phyloP scores from a whole-genome alignment of 345 rosid genomes.

The Hirschfeldia incana region DNA sequence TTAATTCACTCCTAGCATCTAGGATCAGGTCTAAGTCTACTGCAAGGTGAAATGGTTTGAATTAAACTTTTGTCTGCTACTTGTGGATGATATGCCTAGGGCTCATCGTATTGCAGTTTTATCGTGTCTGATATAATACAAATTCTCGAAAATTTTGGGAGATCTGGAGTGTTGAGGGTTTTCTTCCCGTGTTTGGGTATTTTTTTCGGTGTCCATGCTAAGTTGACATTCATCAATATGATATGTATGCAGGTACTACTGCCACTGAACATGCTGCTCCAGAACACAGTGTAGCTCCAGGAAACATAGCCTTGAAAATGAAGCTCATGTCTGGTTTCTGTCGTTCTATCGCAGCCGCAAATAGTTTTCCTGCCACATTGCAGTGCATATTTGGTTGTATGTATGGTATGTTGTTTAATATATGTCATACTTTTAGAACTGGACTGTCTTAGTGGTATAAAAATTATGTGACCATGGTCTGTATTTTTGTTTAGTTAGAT shows the following conservation, averaged over 20 bases:
- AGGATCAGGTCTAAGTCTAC: constrained; percentile 15
- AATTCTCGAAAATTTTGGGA: neutral
- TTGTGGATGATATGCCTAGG: constrained; percentile 9
- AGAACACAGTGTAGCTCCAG: constrained; percentile 73
- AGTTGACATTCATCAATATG: constrained; percentile 21
- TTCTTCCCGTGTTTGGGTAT: constrained; percentile 18
- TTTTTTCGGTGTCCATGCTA: constrained; percentile 20
- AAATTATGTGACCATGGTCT: constrained; percentile 4
- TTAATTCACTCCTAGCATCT: neutral
- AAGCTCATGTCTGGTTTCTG: constrained; percentile 80
- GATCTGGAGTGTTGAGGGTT: constrained; percentile 10
- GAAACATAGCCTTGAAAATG: constrained; percentile 61
- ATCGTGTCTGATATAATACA: constrained; percentile 5
- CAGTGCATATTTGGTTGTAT: constrained; percentile 97
- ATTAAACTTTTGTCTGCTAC: neutral
- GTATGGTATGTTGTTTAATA: constrained; percentile 54
- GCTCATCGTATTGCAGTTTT: constrained; percentile 16
- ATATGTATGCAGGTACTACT: constrained; percentile 57
- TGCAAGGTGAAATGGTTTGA: neutral
- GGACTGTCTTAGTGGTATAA: constrained; percentile 1
- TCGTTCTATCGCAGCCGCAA: constrained; percentile 81
- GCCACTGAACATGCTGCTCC: constrained; percentile 58
- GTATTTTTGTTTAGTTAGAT: constrained; percentile 15
- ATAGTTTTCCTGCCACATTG: constrained; percentile 87
- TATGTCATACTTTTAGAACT: constrained; percentile 3